These are phyloP conservation scores for Cucumis hystrix DNA, from an alignment of 306 rosid genomes.

Conservation along the genomic window DNA sequence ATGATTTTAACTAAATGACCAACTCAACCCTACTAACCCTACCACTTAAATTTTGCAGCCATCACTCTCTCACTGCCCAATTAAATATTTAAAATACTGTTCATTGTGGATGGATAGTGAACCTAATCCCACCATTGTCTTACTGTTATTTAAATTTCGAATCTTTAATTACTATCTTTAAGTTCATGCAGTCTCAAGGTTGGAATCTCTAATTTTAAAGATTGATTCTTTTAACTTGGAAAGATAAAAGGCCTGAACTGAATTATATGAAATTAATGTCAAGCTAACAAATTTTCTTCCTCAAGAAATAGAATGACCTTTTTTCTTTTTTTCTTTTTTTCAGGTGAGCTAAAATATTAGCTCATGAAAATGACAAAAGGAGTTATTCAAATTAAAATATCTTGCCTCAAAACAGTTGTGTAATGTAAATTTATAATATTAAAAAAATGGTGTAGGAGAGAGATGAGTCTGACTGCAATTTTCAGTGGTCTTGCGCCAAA, in stretches of 20 bases:
- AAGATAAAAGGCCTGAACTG: too few species aligned
- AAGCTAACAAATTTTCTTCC: not conserved
- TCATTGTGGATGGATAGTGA: not conserved
- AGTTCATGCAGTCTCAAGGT: too few species aligned
- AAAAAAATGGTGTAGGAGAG: not conserved
- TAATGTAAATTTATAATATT: not conserved
- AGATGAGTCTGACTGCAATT: not conserved
- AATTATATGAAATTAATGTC: too few species aligned
- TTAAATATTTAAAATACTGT: not conserved
- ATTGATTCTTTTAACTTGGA: not conserved
- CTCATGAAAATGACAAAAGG: too few species aligned
- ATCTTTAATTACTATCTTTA: too few species aligned
- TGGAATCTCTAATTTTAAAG: too few species aligned
- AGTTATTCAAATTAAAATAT: not conserved
- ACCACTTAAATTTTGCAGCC: too few species aligned
- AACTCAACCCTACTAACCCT: not conserved
- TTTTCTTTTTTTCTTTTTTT: too few species aligned
- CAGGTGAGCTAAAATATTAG: too few species aligned
- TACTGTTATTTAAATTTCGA: too few species aligned
- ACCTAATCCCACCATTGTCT: not conserved
- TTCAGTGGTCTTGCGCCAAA: not conserved
- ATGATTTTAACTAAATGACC: not conserved
- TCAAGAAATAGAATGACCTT: too few species aligned
- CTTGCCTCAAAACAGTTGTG: not conserved
- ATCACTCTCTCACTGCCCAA: not conserved